Conservation (phyloP, 1,284 basidiomycete species). For the Meira nashicola region DNA sequence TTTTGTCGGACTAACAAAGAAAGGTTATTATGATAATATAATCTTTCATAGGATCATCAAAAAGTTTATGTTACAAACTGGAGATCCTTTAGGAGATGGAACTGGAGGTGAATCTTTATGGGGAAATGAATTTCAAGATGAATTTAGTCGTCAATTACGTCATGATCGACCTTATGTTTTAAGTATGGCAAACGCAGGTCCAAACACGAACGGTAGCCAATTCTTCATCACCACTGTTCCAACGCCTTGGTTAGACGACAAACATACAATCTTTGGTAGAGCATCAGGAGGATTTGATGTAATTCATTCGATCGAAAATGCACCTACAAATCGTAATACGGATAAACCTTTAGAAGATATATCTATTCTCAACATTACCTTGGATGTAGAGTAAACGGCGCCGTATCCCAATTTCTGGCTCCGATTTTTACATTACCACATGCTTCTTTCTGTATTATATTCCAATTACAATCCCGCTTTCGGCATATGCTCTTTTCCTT, state of each 20-base stretch:
- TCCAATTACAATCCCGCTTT: too few relatives aligned
- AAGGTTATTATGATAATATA: conserved; percentile 85
- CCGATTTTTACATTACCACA: background rate
- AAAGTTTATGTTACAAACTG: conserved; percentile 99
- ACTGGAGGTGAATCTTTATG: conserved; percentile 91
- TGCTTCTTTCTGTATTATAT: conserved; percentile 3
- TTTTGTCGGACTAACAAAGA: conserved; percentile 87
- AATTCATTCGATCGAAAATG: conserved; percentile 78
- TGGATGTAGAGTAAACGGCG: background rate
- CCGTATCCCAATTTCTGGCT: background rate
- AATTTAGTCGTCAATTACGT: conserved; percentile 76
- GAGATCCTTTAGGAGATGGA: conserved; percentile 92
- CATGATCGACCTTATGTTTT: conserved; percentile 95
- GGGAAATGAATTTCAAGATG: conserved; percentile 92
- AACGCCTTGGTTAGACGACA: conserved; percentile 76
- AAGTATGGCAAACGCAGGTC: conserved; percentile 97
- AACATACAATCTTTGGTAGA: conserved; percentile 61
- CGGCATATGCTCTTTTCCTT: too few relatives aligned
- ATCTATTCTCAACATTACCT: conserved; percentile 6
- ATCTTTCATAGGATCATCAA: conserved; percentile 97
- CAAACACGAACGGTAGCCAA: conserved; percentile 84
- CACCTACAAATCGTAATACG: conserved; percentile 49
- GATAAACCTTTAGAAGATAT: conserved; percentile 52
- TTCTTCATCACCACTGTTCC: conserved; percentile 98
- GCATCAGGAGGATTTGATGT: conserved; percentile 59